phyloP scores from a whole-genome alignment of 208 protist genomes.

The Leishmania arabica region DNA sequence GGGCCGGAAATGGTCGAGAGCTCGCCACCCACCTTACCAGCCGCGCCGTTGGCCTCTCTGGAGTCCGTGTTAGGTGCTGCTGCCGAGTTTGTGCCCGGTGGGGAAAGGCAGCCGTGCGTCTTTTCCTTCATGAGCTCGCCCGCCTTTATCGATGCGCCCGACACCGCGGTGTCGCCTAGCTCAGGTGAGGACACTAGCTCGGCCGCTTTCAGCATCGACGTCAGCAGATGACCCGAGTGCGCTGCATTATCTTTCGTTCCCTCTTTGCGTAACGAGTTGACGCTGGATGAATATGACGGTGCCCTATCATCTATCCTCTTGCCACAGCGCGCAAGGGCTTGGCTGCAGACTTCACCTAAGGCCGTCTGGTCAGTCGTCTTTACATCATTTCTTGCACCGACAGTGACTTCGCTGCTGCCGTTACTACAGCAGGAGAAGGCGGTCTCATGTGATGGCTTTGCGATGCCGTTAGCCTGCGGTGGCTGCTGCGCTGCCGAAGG shows the following conservation, averaged over 20 bases:
- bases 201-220: not conserved
- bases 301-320: not conserved
- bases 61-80: constrained; percentile 9
- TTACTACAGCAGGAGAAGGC: not conserved
- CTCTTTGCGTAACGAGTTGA: not conserved
- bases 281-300: constrained; percentile 4
- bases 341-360: not conserved
- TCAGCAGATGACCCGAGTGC: not conserved
- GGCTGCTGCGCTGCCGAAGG: not conserved
- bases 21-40: not conserved
- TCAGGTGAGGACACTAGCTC: not conserved
- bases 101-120: constrained; percentile 4
- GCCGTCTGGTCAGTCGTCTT: not conserved
- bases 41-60: not conserved
- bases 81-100: not conserved
- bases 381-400: not conserved
- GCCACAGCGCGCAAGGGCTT: not conserved
- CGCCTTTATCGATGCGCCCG: not conserved
- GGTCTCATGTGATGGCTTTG: not conserved
- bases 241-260: not conserved
- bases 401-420: constrained; percentile 3
- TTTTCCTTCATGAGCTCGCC: not conserved
- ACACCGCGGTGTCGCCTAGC: constrained; percentile 2
- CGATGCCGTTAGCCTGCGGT: not conserved
- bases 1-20: constrained; percentile 8